A percentile compares a stretch with the other conserved stretches of the same genome.
Evolutionary conservation across 495 filamentous ascomycete species (phyloP).

Genomic region (Bombardia bombarda): DNA sequence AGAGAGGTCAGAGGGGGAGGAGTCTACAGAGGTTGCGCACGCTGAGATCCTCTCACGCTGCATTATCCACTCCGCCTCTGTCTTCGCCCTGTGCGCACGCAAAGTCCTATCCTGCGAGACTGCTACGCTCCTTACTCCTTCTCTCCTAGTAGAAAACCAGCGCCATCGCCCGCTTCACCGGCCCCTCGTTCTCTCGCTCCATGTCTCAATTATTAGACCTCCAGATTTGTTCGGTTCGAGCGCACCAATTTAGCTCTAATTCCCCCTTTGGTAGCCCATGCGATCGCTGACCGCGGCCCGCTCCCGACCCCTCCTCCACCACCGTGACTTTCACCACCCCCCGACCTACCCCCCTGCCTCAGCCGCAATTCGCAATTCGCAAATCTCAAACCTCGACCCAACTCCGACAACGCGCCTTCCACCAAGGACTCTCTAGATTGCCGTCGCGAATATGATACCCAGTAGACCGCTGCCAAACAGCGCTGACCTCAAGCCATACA

Average conservation of each 20-base stretch:
- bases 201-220: slow-evolving; percentile 2
- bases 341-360: not conserved
- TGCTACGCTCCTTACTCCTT: not conserved
- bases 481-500: slow-evolving; percentile 58
- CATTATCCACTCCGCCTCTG: too few species aligned
- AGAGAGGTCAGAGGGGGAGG: too few species aligned
- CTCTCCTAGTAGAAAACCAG: not conserved
- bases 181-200: not conserved
- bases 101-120: too few species aligned
- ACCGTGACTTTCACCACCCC: too few species aligned
- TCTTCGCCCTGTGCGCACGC: too few species aligned
- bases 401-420: not conserved
- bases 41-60: too few species aligned
- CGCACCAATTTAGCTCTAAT: too few species aligned
- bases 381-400: not conserved
- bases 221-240: not conserved
- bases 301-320: not conserved
- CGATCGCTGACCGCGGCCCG: not conserved
- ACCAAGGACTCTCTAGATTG: not conserved
- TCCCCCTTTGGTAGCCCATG: not conserved
- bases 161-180: not conserved
- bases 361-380: not conserved
- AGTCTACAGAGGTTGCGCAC: too few species aligned
- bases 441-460: slow-evolving; percentile 18
- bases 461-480: slow-evolving; percentile 34